Percentiles rank a stretch among this genome's conserved stretches.
Conservation (phyloP, 345 rosid genomes). For the Toxicodendron radicans region DNA sequence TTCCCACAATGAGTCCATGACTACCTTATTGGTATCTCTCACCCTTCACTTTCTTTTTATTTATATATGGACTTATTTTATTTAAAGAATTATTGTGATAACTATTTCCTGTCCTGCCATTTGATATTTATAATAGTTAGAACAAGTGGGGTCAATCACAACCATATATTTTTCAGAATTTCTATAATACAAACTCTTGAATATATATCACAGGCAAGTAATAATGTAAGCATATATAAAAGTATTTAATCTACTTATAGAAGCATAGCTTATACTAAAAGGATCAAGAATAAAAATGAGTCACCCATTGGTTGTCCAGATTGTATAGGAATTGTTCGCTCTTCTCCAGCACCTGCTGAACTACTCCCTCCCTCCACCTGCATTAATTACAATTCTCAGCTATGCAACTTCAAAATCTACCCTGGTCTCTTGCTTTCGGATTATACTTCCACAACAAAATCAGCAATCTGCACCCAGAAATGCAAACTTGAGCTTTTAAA, state of each 20-base stretch:
- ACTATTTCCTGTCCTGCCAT: neutral
- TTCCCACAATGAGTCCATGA: neutral
- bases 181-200: no score
- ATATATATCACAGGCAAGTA: no score
- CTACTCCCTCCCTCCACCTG: slow-evolving; percentile 40
- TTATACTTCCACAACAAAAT: neutral
- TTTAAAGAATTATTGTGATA: neutral
- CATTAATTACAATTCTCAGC: slow-evolving; percentile 26
- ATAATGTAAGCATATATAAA: no score
- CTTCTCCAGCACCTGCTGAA: slow-evolving; percentile 25
- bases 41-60: neutral
- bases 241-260: no score
- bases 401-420: slow-evolving; percentile 9
- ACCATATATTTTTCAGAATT: slow-evolving; percentile 5
- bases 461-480: neutral
- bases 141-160: neutral
- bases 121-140: neutral
- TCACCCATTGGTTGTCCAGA: slow-evolving; percentile 43
- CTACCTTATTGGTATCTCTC: neutral
- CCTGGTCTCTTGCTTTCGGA: slow-evolving; percentile 17
- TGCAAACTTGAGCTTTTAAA: neutral
- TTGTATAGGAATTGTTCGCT: slow-evolving; percentile 30
- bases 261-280: no score
- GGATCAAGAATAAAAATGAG: neutral
- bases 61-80: neutral